Conservation (phyloP, 1,139 yeast species). For the Diutina rugosa region DNA sequence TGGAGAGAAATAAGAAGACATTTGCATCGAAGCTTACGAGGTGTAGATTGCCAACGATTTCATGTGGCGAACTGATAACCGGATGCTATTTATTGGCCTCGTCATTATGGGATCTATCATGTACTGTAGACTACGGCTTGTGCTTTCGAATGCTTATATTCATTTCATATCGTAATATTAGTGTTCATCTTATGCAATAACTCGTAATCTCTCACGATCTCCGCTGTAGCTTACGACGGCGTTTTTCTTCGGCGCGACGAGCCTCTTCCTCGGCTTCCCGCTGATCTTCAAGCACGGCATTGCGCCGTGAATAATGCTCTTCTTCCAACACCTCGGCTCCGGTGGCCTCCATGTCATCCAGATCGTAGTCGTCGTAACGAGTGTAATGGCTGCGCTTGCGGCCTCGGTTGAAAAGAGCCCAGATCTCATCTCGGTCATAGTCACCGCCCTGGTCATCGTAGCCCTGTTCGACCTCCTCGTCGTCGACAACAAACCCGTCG, state of each 20-base stretch:
- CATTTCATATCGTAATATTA: neutral
- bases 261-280: constrained; percentile 49
- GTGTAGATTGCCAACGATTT: no score
- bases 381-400: constrained; percentile 32
- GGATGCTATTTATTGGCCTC: no score
- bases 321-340: constrained; percentile 80
- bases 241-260: constrained; percentile 11
- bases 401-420: constrained; percentile 73
- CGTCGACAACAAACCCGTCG: constrained; percentile 44
- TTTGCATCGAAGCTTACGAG: no score
- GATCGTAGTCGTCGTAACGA: constrained; percentile 30
- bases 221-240: neutral
- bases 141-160: neutral
- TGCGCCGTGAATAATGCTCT: constrained; percentile 50
- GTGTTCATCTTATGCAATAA: neutral
- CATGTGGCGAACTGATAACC: no score
- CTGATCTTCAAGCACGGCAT: constrained; percentile 54
- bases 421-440: constrained; percentile 74
- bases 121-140: no score
- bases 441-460: constrained; percentile 20
- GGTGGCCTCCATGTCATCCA: constrained; percentile 86
- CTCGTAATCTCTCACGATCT: neutral
- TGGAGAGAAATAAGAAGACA: no score
- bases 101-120: no score
- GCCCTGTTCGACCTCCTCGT: constrained; percentile 20